Conservation (phyloP, 345 rosid genomes). For the Gossypium australe region DNA sequence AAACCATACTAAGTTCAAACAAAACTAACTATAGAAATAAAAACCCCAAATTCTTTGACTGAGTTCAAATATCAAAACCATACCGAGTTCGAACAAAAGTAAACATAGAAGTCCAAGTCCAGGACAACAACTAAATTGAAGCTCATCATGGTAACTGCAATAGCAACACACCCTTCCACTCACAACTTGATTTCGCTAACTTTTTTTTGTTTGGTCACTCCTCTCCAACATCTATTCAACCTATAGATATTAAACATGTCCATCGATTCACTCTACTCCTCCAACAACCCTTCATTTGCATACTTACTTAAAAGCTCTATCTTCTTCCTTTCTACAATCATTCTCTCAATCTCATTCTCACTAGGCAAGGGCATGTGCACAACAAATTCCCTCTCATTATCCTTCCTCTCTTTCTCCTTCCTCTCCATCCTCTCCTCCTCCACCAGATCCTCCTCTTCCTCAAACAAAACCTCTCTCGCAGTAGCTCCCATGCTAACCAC, state of each 20-base stretch:
- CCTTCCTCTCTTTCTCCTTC: constrained; percentile 31
- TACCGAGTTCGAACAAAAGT: no score
- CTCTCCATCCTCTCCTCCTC: constrained; percentile 52
- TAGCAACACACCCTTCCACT: no score
- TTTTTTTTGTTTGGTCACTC: no score
- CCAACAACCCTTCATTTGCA: constrained; percentile 9
- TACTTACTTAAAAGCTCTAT: constrained; percentile 64
- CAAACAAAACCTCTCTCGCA: constrained; percentile 51
- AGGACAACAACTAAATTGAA: no score
- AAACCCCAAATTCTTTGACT: no score
- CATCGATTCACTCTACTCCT: constrained; percentile 52
- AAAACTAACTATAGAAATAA: no score
- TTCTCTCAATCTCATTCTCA: constrained; percentile 36
- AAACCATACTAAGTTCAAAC: no score
- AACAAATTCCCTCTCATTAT: constrained; percentile 43
- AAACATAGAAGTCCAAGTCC: no score
- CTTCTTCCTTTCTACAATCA: constrained; percentile 92
- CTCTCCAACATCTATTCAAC: constrained; percentile 26
- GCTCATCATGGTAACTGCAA: no score
- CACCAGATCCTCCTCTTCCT: constrained; percentile 51
- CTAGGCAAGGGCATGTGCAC: constrained; percentile 83
- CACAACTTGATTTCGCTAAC: no score
- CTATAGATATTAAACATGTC: constrained; percentile 79
- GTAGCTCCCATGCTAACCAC: constrained; percentile 32
- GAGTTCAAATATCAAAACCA: no score